phyloP scores from a whole-genome alignment of 2,329 filamentous ascomycete genomes.

The Fusarium clavum region DNA sequence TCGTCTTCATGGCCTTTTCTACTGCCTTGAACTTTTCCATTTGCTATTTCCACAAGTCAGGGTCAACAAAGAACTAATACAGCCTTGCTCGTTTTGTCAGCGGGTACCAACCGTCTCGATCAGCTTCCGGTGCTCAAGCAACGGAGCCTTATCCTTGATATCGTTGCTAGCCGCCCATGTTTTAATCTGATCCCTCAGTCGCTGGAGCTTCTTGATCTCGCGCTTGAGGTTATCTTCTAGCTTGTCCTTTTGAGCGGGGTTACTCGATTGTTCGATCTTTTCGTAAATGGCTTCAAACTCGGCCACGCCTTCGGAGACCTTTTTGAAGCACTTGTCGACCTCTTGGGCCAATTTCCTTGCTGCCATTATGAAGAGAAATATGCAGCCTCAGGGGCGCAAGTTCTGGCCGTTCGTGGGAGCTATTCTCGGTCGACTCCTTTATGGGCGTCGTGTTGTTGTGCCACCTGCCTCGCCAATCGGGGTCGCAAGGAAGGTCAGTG shows the following conservation, averaged over 20 bases:
- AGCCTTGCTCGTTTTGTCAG: constrained; percentile 18
- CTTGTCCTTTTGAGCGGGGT: constrained; percentile 97
- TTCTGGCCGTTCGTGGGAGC: constrained; percentile 15
- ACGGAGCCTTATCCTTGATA: constrained; percentile 98
- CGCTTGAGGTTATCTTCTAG: constrained; percentile 97
- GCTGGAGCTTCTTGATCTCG: constrained; percentile 99
- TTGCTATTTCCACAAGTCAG: constrained; percentile 67
- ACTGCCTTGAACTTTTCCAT: constrained; percentile 99
- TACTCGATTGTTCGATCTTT: constrained; percentile 93
- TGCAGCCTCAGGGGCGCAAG: constrained; percentile 35
- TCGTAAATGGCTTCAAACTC: constrained; percentile 97
- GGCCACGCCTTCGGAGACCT: constrained; percentile 90
- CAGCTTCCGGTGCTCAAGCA: constrained; percentile 92
- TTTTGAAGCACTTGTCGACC: constrained; percentile 99
- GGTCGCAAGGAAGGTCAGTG: constrained; percentile 25
- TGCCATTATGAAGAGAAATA: constrained; percentile 74
- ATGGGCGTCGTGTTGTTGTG: constrained; percentile 23
- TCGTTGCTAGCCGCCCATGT: constrained; percentile 99
- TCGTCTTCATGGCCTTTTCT: constrained; percentile 99
- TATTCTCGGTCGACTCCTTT: constrained; percentile 13
- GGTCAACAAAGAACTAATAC: constrained; percentile 34
- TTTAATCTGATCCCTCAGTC: constrained; percentile 98
- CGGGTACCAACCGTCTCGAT: constrained; percentile 87
- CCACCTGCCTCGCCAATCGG: constrained; percentile 25
- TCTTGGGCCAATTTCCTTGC: constrained; percentile 97